Evolutionary conservation across 2,329 filamentous ascomycete species (phyloP), one percentile per base, ranked within the genome.

Genomic region (Calonectria henricotiae): DNA sequence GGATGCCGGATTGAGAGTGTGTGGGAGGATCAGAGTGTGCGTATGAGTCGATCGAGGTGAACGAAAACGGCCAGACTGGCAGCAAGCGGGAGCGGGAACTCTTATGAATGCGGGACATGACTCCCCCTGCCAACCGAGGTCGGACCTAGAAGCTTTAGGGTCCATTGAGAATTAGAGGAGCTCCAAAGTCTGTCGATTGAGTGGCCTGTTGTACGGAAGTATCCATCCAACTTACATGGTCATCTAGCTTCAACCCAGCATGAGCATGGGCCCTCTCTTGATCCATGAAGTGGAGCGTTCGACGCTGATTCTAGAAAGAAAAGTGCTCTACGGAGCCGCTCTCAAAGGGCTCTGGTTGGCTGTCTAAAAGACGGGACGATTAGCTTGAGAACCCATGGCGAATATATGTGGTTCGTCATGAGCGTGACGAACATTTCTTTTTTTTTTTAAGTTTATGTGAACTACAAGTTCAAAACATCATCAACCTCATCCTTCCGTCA

Each of bases 111-210:
- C 17, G 44, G 55, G 27, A 49, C 41, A 15, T 41, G 55, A 35
- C 66, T 41, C 17, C 27, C 58, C 49, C 44, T 44, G 51, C 25
- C 49, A 49, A 51, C 61, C 60, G 61, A 68, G 25, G 66, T 51
- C 49, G 49, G 66, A 60, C 43, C 20, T 15, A 20, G 41, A 30
- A 64, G 25, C 66, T 60, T 44, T 20, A 20, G n/a, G 51, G 46
- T 41, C 35, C 55, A 46, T 32, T 25, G 54, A 37, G 44, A 65
- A 64, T 25, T 25, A 44, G 44, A 44, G 43, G 37, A 44, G 41
- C 35, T 44, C 13, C 41, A 54, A 62, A 65, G 62, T 61, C 62
- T 69, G 67, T 69, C 67, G 67, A 65, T 69, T 30, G 27, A 44
- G 54, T 61, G 61, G 27, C 44, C 60, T 41, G 67, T 58, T 51